Evolutionary conservation across 2,329 filamentous ascomycete genomes (phyloP), one percentile per base, ranked within the genome.

Genomic region (Sarocladium kiliense): DNA sequence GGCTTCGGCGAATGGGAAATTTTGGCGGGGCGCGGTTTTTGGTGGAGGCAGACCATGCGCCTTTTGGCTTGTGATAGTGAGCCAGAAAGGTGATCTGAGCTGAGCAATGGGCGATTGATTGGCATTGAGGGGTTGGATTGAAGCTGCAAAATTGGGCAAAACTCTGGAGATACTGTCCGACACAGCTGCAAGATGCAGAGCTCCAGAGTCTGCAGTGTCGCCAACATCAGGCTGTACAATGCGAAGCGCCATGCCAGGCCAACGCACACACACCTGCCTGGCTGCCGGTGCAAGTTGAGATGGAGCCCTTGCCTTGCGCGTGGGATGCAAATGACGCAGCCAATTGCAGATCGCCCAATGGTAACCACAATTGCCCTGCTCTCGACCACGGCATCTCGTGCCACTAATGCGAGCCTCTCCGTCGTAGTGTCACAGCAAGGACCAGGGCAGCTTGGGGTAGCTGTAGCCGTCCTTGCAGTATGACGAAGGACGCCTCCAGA

Each of bases 321-420:
- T 51, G 47, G 47, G 47, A 51, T 51, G 47, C 47, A 51, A 36
- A 36, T 51, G 47, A 51, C 47, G 47, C 47, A 51, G 47, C 47
- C 47, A 51, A 36, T 36, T 51, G 47, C 47, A 51, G 26, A 36
- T 36, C 47, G 12, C 30, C 30, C 47, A 51, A 51, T 51, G 30
- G 27, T 51, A 51, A 51, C 44, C 21, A 49, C 14, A 3, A 23
- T 36, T 16, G 30, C 18, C 44, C 19, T 32, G 44, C 25, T 30
- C 21, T 47, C 14, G 23, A 47, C 25, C 25, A 30, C 44, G 12
- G 23, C 25, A 27, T 18, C 23, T 30, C 21, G 44, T 27, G 44
- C 44, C 41, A 30, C 44, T n/a, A 47, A 47, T 27, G 44, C 25
- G 44, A 47, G 21, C 23, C 11, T 47, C 23, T 16, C n/a, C 25